Percentiles rank a stretch among this genome's conserved stretches.
Conservation (phyloP, 2,329 filamentous ascomycete species). For the Ophiostoma perfectum region DNA sequence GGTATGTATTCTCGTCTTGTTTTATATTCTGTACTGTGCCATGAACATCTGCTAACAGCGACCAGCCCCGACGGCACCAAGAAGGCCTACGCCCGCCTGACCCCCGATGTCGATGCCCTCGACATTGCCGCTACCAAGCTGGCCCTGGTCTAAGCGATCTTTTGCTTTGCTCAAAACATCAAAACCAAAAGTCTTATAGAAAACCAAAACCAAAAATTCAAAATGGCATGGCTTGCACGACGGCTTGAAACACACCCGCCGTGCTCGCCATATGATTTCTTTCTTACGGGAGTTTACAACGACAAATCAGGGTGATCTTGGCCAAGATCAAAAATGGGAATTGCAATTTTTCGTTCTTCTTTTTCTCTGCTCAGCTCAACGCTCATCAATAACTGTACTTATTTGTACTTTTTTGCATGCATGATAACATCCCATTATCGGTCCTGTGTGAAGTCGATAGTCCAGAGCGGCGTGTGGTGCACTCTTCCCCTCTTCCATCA, state of each 20-base stretch:
- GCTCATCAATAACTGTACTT: not conserved
- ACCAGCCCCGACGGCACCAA: conserved; percentile 86
- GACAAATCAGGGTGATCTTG: conserved; percentile 14
- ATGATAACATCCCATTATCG: not conserved
- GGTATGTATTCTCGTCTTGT: conserved; percentile 48
- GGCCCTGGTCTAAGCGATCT: conserved; percentile 73
- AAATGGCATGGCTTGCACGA: not conserved
- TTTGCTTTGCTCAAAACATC: conserved; percentile 3
- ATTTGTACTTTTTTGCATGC: not conserved
- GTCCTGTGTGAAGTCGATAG: not conserved
- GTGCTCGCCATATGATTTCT: conserved; percentile 9
- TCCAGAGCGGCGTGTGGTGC: not conserved
- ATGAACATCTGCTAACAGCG: not conserved
- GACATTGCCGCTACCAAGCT: conserved; percentile 99
- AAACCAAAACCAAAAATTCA: conserved; percentile 15
- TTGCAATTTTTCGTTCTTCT: conserved; percentile 12
- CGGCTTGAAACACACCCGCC: not conserved
- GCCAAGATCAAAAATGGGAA: conserved; percentile 17
- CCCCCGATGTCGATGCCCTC: conserved; percentile 92
- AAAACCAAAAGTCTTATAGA: conserved; percentile 5
- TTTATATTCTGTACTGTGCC: not conserved
- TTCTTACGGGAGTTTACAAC: conserved; percentile 12
- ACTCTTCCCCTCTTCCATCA: not conserved
- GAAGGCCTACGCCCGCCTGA: conserved; percentile 97
- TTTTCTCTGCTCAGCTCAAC: not conserved